Base-by-base conservation (phyloP, 2,329 filamentous ascomycete species). In the Thielaviopsis euricoi region DNA sequence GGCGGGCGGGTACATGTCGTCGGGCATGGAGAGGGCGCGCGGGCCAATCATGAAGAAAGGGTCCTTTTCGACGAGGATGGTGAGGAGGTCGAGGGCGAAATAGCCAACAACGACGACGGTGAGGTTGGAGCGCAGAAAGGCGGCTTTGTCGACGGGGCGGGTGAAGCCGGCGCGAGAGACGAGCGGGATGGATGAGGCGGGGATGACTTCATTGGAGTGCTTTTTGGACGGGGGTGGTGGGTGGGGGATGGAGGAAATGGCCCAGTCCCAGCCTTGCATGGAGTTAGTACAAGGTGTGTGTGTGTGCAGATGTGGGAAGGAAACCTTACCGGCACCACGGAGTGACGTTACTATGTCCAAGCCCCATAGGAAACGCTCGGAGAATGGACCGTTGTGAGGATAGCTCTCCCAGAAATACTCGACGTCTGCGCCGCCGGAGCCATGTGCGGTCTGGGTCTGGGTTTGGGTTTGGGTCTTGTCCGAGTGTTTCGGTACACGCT, bases 41-140 rank as follows among this genome's bases (percentile, higher is more conserved):
- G 71, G 70, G 0, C 80, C 76, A 23, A 79, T 66, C 59, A 82
- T 65, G 69, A 90, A 95, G 71, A 91, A 95, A 0, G 85, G 83
- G 64, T 97, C 91, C 56, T 80, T 78, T 52, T 61, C 52, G 63
- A 84, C 82, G 72, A 88, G 83, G 61, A 81, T 62, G 1, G 82
- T 76, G 56, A 87, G 68, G 6, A 81, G 59, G 68, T 96, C 91
- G 9, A 95, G 72, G 7, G 79, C 61, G 13, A 93, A 62, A 66
- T 87, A 93, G 62, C 75, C 73, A 43, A 76, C 58, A 1, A 79
- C 57, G n/a, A 84, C 70, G 6, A 66, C 71, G 9, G 68, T 58
- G 12, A 82, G 60, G 25, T 74, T 74, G 17, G 65, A 63, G 58
- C 69, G 67, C 48, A 83, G 23, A 50, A 84, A 75, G 2, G 71